These are phyloP conservation scores for Penicillium sp. DNA, from an alignment of 2,329 filamentous ascomycete genomes.

Conservation along the genomic window DNA sequence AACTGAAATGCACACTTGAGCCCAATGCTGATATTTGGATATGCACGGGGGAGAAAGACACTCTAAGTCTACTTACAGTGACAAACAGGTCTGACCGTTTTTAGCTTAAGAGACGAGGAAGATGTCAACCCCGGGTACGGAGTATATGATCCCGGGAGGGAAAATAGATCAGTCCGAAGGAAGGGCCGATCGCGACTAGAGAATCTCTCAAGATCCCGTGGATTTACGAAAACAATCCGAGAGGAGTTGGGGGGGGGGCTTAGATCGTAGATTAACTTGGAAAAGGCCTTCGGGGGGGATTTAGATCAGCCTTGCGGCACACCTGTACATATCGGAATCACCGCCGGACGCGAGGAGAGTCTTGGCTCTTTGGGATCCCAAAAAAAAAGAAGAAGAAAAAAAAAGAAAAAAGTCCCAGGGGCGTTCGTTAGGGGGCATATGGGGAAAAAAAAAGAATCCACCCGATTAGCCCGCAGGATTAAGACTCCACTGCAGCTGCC, in stretches of 20 bases:
- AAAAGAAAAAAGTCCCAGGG: conserved; percentile 23
- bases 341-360: conserved; percentile 21
- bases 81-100: conserved; percentile 2
- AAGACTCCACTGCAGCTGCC: conserved; percentile 34
- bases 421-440: conserved; percentile 35
- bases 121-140: conserved; percentile 11
- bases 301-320: conserved; percentile 26
- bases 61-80: conserved; percentile 19
- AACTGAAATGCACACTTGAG: conserved; percentile 19
- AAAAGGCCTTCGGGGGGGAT: neutral
- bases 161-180: conserved; percentile 15
- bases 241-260: conserved; percentile 2
- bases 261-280: conserved; percentile 7
- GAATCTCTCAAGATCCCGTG: neutral
- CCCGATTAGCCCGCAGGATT: conserved; percentile 32
- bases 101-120: conserved; percentile 11
- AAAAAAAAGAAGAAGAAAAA: neutral
- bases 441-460: conserved; percentile 32
- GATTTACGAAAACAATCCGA: conserved; percentile 23
- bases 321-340: conserved; percentile 15
- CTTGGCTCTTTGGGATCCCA: conserved; percentile 1
- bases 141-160: neutral
- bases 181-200: conserved; percentile 19
- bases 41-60: conserved; percentile 19
- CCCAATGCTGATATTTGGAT: conserved; percentile 15